Evolutionary conservation across 2,329 filamentous ascomycete genomes (phyloP), one percentile per base, ranked within the genome.

Genomic region (Alternaria hordeiaustralica): DNA sequence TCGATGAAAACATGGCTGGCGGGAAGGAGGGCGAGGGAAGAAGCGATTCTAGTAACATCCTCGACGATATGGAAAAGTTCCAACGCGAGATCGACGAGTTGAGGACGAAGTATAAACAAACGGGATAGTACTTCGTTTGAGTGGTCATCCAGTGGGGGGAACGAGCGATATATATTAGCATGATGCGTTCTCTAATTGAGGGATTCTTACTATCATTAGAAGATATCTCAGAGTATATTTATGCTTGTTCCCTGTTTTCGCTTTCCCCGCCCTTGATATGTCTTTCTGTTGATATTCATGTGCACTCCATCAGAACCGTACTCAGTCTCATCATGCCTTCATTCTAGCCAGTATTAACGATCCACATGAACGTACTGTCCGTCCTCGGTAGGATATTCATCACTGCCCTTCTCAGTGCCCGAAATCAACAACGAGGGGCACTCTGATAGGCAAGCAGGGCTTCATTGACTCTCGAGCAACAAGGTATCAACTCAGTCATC

Each of bases 61-160:
- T 81, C 13, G 76, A 78, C 54, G 79, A 81, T 54, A 78, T 81
- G 78, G 78, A 80, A 33, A 75, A 68, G 64, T 79, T 81, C 28
- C 79, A 81, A 64, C 69, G 71, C 8, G 79, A 81, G 68, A 78
- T 81, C 65, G 79, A 81, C 49, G 78, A 76, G 69, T 53, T 81
- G 67, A 72, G 76, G 62, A 61, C 66, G n/a, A 63, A 65, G 58
- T 79, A 73, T 60, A 70, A 71, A 28, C 56, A 73, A 18, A 28
- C 30, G 33, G 44, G 53, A 20, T 36, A 50, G 33, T 51, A 25
- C 21, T 21, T 45, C 36, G 33, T 30, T 30, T 60, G 28, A 45
- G 49, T 21, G 21, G 13, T 54, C 25, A 11, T 21, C 33, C 15
- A 12, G 36, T 44, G 47, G 13, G 49, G 26, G 36, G 25, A 20